Conservation (phyloP, 2,329 filamentous ascomycete genomes). For the Xylariaceae sp. region DNA sequence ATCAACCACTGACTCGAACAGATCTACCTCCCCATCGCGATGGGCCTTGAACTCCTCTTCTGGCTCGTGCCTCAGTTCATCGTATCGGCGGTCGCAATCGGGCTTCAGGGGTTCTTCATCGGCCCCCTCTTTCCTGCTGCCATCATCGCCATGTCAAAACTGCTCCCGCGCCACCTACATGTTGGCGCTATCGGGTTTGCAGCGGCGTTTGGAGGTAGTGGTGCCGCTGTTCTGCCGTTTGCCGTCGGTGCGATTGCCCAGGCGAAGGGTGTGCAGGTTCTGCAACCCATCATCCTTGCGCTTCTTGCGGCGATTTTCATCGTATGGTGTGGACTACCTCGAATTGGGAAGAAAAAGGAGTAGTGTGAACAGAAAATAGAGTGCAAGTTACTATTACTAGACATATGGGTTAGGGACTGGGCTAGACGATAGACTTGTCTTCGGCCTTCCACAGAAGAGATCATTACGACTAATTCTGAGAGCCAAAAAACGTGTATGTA, state of each 20-base stretch:
- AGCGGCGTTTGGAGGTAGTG: constrained; percentile 69
- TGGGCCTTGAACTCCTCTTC: constrained; percentile 67
- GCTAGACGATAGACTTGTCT: too few relatives aligned
- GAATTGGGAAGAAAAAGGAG: constrained; percentile 38
- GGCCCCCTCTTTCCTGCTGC: constrained; percentile 74
- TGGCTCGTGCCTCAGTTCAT: constrained; percentile 79
- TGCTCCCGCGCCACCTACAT: constrained; percentile 68
- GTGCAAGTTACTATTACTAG: not conserved
- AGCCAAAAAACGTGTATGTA: too few relatives aligned
- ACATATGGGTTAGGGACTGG: too few relatives aligned
- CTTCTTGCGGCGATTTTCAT: constrained; percentile 41
- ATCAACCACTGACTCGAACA: constrained; percentile 24
- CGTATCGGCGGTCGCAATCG: constrained; percentile 67
- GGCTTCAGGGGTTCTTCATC: constrained; percentile 73
- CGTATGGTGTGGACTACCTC: constrained; percentile 45
- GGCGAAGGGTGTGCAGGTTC: constrained; percentile 48
- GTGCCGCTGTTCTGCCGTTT: constrained; percentile 65
- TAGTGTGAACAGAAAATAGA: constrained; percentile 16
- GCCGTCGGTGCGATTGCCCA: constrained; percentile 64
- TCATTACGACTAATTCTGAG: too few relatives aligned
- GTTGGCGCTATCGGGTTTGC: constrained; percentile 75
- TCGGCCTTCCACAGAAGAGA: too few relatives aligned
- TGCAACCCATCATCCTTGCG: constrained; percentile 55
- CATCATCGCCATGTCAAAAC: constrained; percentile 66
- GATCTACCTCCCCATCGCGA: constrained; percentile 61